Evolutionary conservation across 2,329 filamentous ascomycete genomes (phyloP).

Genomic region (Talaromyces rugulosus): DNA sequence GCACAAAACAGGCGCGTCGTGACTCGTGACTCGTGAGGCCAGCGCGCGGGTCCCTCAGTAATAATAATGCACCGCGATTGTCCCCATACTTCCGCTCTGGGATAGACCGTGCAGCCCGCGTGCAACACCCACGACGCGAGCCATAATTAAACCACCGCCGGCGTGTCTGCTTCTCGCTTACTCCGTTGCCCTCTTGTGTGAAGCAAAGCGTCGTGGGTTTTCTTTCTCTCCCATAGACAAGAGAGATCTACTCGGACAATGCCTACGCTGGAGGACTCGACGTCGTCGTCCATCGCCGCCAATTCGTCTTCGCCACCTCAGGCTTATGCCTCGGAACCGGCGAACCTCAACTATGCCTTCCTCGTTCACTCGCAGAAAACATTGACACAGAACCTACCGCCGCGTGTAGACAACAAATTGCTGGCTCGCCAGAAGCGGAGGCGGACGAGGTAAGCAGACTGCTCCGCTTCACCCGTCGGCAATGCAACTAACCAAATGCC

Average conservation of each 20-base stretch:
- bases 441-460: constrained; percentile 53
- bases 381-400: constrained; percentile 52
- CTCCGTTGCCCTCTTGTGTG: background rate
- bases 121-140: background rate
- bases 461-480: background rate
- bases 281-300: constrained; percentile 20
- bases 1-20: background rate
- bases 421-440: constrained; percentile 58
- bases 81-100: background rate
- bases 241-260: constrained; percentile 19
- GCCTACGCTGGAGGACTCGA: constrained; percentile 28
- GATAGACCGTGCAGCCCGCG: constrained; percentile 1
- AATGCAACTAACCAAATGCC: constrained; percentile 8
- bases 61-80: background rate
- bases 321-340: constrained; percentile 26
- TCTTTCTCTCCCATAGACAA: background rate
- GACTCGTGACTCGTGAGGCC: background rate
- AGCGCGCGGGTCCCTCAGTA: background rate
- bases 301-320: constrained; percentile 32
- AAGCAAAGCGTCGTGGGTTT: constrained; percentile 1
- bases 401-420: constrained; percentile 57
- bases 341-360: constrained; percentile 48
- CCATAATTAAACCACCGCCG: background rate
- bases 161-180: background rate
- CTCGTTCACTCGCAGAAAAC: constrained; percentile 58